Evolutionary conservation across 1,284 basidiomycete species (phyloP), one percentile per base, ranked within the genome.

Genomic region (Austroboletus novae-zelandiae): DNA sequence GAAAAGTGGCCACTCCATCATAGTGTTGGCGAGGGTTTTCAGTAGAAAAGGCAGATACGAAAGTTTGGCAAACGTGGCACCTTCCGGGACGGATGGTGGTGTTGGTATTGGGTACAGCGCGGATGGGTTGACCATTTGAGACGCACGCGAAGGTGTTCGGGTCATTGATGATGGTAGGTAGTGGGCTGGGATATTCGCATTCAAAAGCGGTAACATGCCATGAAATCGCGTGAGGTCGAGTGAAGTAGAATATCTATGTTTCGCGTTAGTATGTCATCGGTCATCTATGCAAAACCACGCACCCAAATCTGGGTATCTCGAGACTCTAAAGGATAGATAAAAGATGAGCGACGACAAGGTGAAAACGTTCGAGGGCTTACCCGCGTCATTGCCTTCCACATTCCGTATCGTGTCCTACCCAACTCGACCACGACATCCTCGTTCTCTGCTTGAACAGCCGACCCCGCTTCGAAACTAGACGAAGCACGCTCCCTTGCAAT

Each of bases 351-450:
- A 43, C 0, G 10, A 15, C 3, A 27, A 2, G 14, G 23, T 29
- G 17, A 45, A 31, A 10, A 37, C 30, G 25, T 17, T 1, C 34
- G 34, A 59, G 0, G 4, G 45, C 67, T 10, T 47, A 83, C 88
- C 78, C 86, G 87, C 18, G 77, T 80, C 89, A 94, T 92, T 1
- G 88, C 89, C 59, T 89, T 89, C 81, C 83, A 94, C 91, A 94
- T 94, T 35, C 83, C 84, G 65, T 85, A 83, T 51, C 91, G 75
- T 9, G 89, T 93, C 57, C 90, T 75, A 15, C 86, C 87, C 47
- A 93, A 75, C 51, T 90, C 87, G 4, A 92, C 79, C 2, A 84
- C 73, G 11, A 77, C 70, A 41, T 85, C 56, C 29, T 56, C 43
- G 25, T 48, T 44, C 14, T 56, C 56, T 37, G 54, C 40, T 34